These are phyloP conservation scores for Clohesyomyces aquaticus DNA, from an alignment of 495 filamentous ascomycete species.

Conservation along the genomic window DNA sequence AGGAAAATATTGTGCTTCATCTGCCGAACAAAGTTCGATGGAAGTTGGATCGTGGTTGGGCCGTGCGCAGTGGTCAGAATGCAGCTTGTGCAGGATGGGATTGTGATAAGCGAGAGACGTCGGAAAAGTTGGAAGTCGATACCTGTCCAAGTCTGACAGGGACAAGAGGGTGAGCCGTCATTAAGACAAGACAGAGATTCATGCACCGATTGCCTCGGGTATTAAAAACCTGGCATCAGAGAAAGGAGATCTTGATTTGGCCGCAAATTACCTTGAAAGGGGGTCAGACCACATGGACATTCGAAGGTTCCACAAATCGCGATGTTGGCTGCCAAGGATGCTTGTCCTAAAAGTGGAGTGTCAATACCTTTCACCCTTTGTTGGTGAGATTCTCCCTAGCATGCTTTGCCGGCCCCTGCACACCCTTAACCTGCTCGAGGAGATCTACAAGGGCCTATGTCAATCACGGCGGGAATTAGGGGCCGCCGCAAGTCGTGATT, in stretches of 20 bases:
- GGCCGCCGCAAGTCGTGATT: slow-evolving; percentile 1
- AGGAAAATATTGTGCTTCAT: no score
- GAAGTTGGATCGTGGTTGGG: no score
- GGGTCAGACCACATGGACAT: not conserved
- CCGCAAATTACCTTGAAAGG: not conserved
- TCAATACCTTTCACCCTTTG: not conserved
- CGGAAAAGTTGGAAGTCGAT: no score
- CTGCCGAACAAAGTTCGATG: no score
- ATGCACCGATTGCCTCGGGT: no score
- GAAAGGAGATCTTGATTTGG: not conserved
- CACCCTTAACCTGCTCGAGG: not conserved
- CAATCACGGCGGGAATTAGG: not conserved
- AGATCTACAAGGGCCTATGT: not conserved
- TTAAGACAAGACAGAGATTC: not conserved
- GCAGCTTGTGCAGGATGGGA: not conserved
- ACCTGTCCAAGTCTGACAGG: no score
- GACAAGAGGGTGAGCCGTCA: not conserved
- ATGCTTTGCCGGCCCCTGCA: not conserved
- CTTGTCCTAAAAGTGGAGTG: not conserved
- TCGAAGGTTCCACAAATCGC: not conserved
- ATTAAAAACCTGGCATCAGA: not conserved
- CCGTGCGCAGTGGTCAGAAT: no score
- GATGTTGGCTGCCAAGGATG: not conserved
- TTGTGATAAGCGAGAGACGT: not conserved
- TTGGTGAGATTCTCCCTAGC: not conserved